Conservation (phyloP, 176 grass and related monocot genomes). For the Carex littledalei region DNA sequence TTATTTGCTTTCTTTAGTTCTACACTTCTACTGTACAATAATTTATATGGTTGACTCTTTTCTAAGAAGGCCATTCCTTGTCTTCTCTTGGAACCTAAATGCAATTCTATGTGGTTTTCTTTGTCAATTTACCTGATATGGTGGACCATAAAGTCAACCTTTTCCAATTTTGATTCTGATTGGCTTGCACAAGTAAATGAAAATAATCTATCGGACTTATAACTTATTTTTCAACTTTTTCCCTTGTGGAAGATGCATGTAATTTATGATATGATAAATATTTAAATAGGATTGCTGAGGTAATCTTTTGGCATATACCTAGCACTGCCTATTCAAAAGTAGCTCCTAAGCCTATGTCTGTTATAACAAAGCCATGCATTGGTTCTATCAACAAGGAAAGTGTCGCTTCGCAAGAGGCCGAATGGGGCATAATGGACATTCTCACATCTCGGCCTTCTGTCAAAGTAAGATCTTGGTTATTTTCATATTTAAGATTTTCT, state of each 20-base stretch:
- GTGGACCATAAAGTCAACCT: background rate
- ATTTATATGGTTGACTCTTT: background rate
- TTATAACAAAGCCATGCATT: constrained; percentile 46
- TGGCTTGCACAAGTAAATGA: background rate
- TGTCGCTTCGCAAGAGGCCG: constrained; percentile 53
- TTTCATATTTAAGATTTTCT: too few species aligned
- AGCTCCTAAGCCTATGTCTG: constrained; percentile 37
- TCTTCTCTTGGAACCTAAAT: background rate
- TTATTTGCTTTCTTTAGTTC: background rate
- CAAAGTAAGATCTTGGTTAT: constrained; percentile 33
- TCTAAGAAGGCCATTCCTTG: background rate
- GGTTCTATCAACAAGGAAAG: constrained; percentile 82
- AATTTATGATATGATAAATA: background rate
- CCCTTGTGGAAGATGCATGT: background rate
- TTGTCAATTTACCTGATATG: background rate
- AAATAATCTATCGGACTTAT: background rate
- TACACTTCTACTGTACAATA: background rate
- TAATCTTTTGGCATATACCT: constrained; percentile 93
- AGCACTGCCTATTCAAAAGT: constrained; percentile 57
- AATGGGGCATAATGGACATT: constrained; percentile 81
- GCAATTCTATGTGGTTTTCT: background rate
- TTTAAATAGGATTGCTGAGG: constrained; percentile 51
- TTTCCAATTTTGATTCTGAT: background rate
- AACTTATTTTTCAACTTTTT: background rate
- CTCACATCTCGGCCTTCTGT: constrained; percentile 55